Evolutionary conservation across 1,139 yeast genomes (phyloP), one percentile per base, ranked within the genome.

Genomic region (Debaryomyces coudertii): DNA sequence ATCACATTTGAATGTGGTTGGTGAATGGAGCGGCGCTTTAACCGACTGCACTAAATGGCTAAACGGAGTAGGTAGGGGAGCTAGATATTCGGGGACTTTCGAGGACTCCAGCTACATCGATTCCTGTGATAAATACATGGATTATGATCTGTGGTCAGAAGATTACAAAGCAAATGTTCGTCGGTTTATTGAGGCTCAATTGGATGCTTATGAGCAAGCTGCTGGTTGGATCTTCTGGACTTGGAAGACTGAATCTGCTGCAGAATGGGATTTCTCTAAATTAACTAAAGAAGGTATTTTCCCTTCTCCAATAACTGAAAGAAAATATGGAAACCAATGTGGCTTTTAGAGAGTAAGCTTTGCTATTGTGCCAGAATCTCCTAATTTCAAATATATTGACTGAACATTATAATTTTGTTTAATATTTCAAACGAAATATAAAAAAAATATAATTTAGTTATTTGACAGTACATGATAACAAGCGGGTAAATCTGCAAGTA

Each of bases 141-240:
- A 85, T 55, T 62, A 76, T 45, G 57, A 66, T 36, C 62, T 75
- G 35, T 90, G 96, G 96, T 68, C 87, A 5, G 71, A 70, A 2
- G 76, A 77, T 39, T 76, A 81, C 57, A 80, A 75, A 58, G 57
- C 61, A 14, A 73, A 85, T 55, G 82, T 87, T 16, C 82, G 97
- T 62, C 77, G 71, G 55, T 87, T 77, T 61, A 74, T 92, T 48
- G 97, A 92, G 68, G 96, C 96, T 25, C 98, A 93, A 72, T 69
- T 93, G 55, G 97, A 89, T 60, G 87, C 95, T 2, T 90, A 77
- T 59, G 90, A 85, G 56, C 76, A 76, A 56, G 77, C 77, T 48
- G 69, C 66, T 33, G 97, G 97, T n/a, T 90, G 95, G 90, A 76
- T 90, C 49, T 88, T 86, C 74, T 93, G 97, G 99, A 83, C 85